Evolutionary conservation across 2,329 filamentous ascomycete genomes (phyloP).

Genomic region (Ramularia endophylla): DNA sequence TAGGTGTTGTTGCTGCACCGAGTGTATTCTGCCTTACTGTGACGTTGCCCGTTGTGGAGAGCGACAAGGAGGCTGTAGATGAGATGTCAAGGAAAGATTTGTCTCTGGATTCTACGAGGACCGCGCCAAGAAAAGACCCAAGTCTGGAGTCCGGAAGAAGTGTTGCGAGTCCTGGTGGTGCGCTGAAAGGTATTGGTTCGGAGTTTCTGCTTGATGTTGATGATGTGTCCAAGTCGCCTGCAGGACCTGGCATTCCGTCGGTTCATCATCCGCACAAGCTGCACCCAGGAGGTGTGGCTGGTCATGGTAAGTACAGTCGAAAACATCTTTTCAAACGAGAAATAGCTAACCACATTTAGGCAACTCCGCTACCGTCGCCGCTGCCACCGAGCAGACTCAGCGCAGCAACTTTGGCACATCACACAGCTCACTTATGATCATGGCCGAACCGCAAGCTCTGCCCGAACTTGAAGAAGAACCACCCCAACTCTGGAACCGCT

Average conservation of each 20-base stretch:
- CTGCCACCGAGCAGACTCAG: slow-evolving; percentile 21
- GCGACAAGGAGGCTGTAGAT: slow-evolving; percentile 35
- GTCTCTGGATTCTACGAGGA: slow-evolving; percentile 5
- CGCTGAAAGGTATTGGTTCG: slow-evolving; percentile 10
- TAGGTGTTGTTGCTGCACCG: slow-evolving; percentile 78
- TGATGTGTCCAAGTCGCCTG: neutral
- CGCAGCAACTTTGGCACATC: slow-evolving; percentile 20
- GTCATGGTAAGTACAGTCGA: no score
- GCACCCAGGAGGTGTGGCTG: slow-evolving; percentile 18
- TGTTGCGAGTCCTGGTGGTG: slow-evolving; percentile 12
- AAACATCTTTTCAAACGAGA: no score
- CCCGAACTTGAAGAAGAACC: slow-evolving; percentile 7
- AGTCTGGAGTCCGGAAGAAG: slow-evolving; percentile 4
- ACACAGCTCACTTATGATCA: slow-evolving; percentile 2
- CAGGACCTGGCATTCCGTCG: no score
- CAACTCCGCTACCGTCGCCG: slow-evolving; percentile 30
- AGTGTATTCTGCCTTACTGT: slow-evolving; percentile 86
- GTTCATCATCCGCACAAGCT: slow-evolving; percentile 12
- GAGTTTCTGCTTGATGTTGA: slow-evolving; percentile 13
- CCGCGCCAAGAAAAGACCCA: slow-evolving; percentile 3
- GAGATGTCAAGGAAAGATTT: slow-evolving; percentile 4
- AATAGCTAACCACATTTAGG: no score
- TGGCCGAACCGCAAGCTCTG: slow-evolving; percentile 10
- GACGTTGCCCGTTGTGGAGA: slow-evolving; percentile 86
- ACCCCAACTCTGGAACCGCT: slow-evolving; percentile 68